A percentile compares a stretch with the other conserved stretches of the same genome.
These are phyloP conservation scores for Alternaria conjuncta DNA, from an alignment of 2,329 filamentous ascomycete species.

Conservation along the genomic window DNA sequence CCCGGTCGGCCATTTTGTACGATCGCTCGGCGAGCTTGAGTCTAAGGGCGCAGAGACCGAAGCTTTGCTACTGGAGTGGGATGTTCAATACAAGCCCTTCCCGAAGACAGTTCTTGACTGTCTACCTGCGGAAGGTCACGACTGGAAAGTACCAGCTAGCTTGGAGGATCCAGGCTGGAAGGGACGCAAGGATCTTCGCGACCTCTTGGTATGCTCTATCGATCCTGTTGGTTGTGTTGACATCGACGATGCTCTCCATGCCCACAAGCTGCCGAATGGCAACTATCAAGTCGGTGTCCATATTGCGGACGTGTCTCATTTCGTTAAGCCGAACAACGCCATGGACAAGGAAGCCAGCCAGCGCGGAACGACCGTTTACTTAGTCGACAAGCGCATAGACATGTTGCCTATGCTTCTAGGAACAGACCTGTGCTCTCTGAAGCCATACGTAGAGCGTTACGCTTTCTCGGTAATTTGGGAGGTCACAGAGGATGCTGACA, in stretches of 20 bases:
- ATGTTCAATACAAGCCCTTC: constrained; percentile 97
- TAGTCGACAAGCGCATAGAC: constrained; percentile 99
- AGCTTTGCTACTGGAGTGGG: constrained; percentile 89
- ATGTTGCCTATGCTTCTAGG: constrained; percentile 97
- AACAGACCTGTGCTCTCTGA: constrained; percentile 94
- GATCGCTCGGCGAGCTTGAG: constrained; percentile 90
- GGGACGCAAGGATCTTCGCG: constrained; percentile 81
- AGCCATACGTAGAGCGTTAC: constrained; percentile 89
- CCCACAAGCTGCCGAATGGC: constrained; percentile 82
- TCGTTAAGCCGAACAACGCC: constrained; percentile 94
- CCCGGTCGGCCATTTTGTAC: constrained; percentile 90
- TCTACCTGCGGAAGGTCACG: constrained; percentile 86
- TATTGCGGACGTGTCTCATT: constrained; percentile 99
- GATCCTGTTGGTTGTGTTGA: constrained; percentile 96
- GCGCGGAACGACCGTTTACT: constrained; percentile 93
- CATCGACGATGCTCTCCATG: constrained; percentile 96
- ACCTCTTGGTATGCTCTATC: constrained; percentile 93
- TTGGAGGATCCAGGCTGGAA: constrained; percentile 85
- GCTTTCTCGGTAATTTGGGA: constrained; percentile 71
- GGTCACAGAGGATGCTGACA: constrained; percentile 81
- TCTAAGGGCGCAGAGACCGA: constrained; percentile 98
- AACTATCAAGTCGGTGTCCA: constrained; percentile 97
- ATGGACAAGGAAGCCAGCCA: constrained; percentile 97
- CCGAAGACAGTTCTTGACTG: constrained; percentile 95
- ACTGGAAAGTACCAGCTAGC: constrained; percentile 88